Conservation (phyloP, 139 green algal species). For the Penium margaritaceum region DNA sequence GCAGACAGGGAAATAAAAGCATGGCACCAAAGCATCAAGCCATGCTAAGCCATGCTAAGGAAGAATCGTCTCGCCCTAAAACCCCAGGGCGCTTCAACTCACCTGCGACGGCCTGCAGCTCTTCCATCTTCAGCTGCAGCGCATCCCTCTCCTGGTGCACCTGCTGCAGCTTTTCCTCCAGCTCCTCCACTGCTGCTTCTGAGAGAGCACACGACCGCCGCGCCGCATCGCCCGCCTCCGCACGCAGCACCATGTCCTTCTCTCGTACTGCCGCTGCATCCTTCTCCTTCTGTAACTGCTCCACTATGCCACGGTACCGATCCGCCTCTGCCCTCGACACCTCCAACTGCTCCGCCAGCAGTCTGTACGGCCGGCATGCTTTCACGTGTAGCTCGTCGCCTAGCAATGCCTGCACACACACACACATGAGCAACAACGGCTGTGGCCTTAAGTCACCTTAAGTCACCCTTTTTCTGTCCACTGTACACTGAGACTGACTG, state of each 20-base stretch:
- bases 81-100: too few relatives aligned
- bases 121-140: slow-evolving; percentile 26
- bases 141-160: slow-evolving; percentile 21
- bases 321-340: slow-evolving; percentile 10
- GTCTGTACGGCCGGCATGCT: slow-evolving; percentile 2
- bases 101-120: too few relatives aligned
- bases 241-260: slow-evolving; percentile 38
- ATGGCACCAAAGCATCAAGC: too few relatives aligned
- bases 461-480: too few relatives aligned
- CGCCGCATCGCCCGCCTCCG: too few relatives aligned
- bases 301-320: slow-evolving; percentile 17
- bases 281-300: slow-evolving; percentile 33
- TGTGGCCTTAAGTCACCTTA: too few relatives aligned
- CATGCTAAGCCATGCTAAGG: too few relatives aligned
- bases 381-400: slow-evolving; percentile 27
- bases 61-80: too few relatives aligned
- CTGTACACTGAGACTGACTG: too few relatives aligned
- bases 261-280: slow-evolving; percentile 17
- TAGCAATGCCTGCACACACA: slow-evolving; percentile 17
- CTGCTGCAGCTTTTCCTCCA: slow-evolving; percentile 33
- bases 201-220: too few relatives aligned
- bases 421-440: too few relatives aligned
- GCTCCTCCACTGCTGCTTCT: slow-evolving; percentile 20
- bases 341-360: slow-evolving; percentile 22
- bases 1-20: too few relatives aligned